Base-by-base conservation (phyloP, 2,329 filamentous ascomycete species). In the Penicillium sp. region DNA sequence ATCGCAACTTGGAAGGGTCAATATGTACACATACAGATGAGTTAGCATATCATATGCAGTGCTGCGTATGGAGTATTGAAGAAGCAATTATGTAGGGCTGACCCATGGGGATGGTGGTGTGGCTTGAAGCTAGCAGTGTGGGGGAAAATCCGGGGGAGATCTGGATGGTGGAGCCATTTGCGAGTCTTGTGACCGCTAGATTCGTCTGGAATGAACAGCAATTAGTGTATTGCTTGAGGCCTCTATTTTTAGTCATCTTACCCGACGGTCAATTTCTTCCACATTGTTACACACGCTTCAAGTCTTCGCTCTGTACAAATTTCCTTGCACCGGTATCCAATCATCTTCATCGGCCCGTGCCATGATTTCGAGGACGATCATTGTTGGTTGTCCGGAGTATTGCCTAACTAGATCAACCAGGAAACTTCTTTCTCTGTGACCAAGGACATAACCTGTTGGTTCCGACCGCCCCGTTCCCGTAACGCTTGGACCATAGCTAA, bases 401-500 rank as follows among this genome's bases (percentile, higher is more conserved):
- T 48, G 14, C 16, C 39, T 3, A 37, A 13, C 8, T 5, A 39
- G 8, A 37, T 22, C 11, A 21, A 19, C 39, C 39, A 41, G 19
- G 44, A 47, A 27, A 26, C 7, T 26, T 26, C 49, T 45, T 26
- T 16, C 11, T 10, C 37, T 52, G 19, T 19, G 24, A 37, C 37
- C 49, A 44, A 19, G n/a, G 37, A 39, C 10, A 33, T 45, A 13
- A 24, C 5, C 35, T 27, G 44, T 14, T 35, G 22, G 14, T 29
- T 26, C 29, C 19, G 37, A 33, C 22, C 39, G 14, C 47, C 47
- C 49, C 49, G 49, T 29, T 26, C 41, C 49, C 49, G 49, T 5
- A 33, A 29, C 37, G 49, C 49, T 52, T 52, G 49, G 49, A 52
- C 39, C 49, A 45, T 52, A 52, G 49, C 22, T 39, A 39, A 41